Base-by-base conservation (phyloP, 257 asterid species). In the Striga asiatica region DNA sequence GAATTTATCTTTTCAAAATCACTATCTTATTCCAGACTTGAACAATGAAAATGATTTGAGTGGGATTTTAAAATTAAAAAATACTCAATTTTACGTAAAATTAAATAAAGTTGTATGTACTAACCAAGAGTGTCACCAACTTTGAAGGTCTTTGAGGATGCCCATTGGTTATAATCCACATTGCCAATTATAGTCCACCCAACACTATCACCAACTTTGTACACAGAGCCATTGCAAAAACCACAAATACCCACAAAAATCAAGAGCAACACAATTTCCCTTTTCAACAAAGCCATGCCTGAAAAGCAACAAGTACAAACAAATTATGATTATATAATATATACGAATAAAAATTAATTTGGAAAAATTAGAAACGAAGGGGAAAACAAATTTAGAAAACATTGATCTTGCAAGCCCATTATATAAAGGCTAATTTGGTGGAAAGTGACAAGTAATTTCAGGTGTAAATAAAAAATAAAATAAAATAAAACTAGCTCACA, bases 141-240 rank as follows among this genome's bases (percentile, higher is more conserved):
- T 4, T 52, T 55, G 42, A 85, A 82, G 0, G 61, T 8, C 54
- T 72, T 79, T 0, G 74, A 35, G 2, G 82, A 53, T 54, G 93
- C 80, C 95, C 95, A 82, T 4, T 23, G 27, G 19, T 20, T 52
- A 65, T 74, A 85, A 61, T 85, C 79, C 19, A 72, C 46, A 35
- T 78, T 66, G 21, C 78, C 79, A 1, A 56, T 56, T 14, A 66
- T 20, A 10, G 72, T 67, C 95, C 93, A 85, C 0, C 89, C 89
- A 5, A 50, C 69, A 0, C 52, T 23, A 11, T 76, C 95, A 0
- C 93, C 95, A 19, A 85, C 73, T 64, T 68, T 61, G 78, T 76
- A 72, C 13, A 71, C 71, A 1, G 42, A n/a, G 0, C 58, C 62
- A 4, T 63, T 29, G 24, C 69, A 51, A 5, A 56, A 2, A 9